Conservation (phyloP, 2,329 filamentous ascomycete species). For the Fusarium sterilihyphosum region DNA sequence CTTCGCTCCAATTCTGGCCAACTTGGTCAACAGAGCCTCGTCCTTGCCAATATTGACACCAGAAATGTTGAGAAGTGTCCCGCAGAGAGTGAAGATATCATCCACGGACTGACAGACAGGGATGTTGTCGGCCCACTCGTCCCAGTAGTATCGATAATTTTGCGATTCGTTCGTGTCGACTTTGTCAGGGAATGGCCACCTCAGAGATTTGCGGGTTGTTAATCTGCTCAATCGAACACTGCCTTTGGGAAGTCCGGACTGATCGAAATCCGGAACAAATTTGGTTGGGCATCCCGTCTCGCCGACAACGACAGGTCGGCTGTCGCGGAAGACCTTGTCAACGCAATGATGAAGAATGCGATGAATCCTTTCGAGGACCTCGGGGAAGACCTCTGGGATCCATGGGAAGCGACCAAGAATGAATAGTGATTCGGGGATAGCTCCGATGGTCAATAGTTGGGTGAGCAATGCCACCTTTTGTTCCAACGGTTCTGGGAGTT, state of each 20-base stretch:
- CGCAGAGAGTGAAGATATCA: conserved; percentile 88
- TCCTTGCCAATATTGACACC: conserved; percentile 93
- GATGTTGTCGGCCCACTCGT: conserved; percentile 94
- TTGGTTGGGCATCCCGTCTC: conserved; percentile 55
- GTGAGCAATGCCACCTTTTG: conserved; percentile 89
- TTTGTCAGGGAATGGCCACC: conserved; percentile 87
- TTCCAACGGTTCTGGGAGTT: conserved; percentile 77
- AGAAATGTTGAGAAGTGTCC: conserved; percentile 83
- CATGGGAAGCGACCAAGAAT: conserved; percentile 93
- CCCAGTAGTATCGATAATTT: conserved; percentile 96
- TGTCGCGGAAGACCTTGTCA: conserved; percentile 72
- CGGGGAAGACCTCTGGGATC: conserved; percentile 85
- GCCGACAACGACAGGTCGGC: conserved; percentile 48
- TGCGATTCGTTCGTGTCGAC: conserved; percentile 78
- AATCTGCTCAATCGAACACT: conserved; percentile 69
- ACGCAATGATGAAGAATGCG: conserved; percentile 86
- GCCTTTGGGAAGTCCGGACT: conserved; percentile 75
- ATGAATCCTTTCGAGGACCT: conserved; percentile 82
- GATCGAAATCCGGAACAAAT: conserved; percentile 64
- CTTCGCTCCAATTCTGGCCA: conserved; percentile 85
- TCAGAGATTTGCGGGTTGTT: conserved; percentile 72
- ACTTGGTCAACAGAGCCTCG: conserved; percentile 77
- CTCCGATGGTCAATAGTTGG: conserved; percentile 88
- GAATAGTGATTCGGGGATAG: conserved; percentile 91
- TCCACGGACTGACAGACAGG: conserved; percentile 91